Percentiles rank a stretch among this genome's conserved stretches.
phyloP scores from a whole-genome alignment of 2,329 filamentous ascomycete genomes.

The Cadophora gregata region DNA sequence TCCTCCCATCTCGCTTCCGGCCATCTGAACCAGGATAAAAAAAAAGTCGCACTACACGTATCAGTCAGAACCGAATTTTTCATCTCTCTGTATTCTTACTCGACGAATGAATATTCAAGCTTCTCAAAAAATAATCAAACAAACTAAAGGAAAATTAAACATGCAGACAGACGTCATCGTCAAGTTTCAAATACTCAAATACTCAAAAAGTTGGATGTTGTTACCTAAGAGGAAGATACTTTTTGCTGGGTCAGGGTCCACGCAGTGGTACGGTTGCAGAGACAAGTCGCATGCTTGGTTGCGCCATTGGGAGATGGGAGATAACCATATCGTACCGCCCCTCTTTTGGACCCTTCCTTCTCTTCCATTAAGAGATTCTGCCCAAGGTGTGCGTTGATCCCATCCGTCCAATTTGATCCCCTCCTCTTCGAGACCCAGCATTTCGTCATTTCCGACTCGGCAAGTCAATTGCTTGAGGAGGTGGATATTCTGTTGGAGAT shows the following conservation, averaged over 20 bases:
- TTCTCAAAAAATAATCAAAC: no score
- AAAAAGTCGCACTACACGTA: neutral
- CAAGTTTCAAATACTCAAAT: neutral
- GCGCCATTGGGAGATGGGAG: slow-evolving; percentile 5
- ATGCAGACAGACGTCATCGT: neutral
- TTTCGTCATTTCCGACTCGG: slow-evolving; percentile 8
- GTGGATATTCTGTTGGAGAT: neutral
- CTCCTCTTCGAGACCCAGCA: neutral
- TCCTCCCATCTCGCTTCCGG: neutral
- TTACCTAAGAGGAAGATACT: neutral
- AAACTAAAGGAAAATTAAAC: neutral
- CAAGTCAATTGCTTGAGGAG: neutral
- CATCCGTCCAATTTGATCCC: neutral
- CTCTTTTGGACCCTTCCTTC: slow-evolving; percentile 9
- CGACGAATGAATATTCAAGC: neutral
- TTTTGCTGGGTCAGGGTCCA: neutral
- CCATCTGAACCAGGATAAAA: neutral
- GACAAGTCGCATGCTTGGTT: neutral
- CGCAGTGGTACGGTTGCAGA: neutral
- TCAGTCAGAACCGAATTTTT: neutral
- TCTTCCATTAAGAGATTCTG: no score
- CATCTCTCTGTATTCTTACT: neutral
- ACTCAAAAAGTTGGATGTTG: neutral
- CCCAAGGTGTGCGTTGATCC: no score
- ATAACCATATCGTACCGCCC: slow-evolving; percentile 1